Evolutionary conservation across 2,329 filamentous ascomycete genomes (phyloP), one percentile per base, ranked within the genome.

Genomic region (Diaporthe humulicola): DNA sequence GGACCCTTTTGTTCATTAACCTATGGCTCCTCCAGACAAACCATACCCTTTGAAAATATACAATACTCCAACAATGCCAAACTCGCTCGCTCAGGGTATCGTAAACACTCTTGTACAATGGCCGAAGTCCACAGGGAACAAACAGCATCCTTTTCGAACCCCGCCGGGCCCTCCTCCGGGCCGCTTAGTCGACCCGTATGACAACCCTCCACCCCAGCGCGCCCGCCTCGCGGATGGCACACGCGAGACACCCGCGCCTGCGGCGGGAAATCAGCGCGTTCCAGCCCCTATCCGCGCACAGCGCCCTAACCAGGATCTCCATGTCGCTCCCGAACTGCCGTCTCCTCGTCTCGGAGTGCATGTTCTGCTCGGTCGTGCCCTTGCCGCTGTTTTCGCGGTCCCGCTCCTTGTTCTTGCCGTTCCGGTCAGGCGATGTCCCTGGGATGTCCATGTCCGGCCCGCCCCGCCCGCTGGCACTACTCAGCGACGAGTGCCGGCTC

Each of bases 231-330:
- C 94, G 88, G 57, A 96, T 90, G 54, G 93, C 93, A 82, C 94
- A 96, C 4, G 90, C 89, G 48, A 96, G 82, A 80, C 94, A 96
- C 0, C 92, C 93, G 76, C 93, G 87, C 77, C 90, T 89, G 52
- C 88, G 86, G 70, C 93, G 87, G 76, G 92, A 94, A 76, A 96
- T 87, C 25, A 96, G 81, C 30, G 94, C 93, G 81, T 95, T 93
- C 87, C 92, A 92, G 3, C 94, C 94, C 78, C 89, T 91, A 80
- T 94, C 91, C 0, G 93, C 92, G 81, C 94, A 96, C 77, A 94
- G 87, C 2, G 93, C 93, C 66, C 94, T 87, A 1, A 92, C 92
- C 70, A 96, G 84, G 12, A 95, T 88, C 82, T 95, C 93, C 80
- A 93, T 86, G 78, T 93, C 91, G 17, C 90, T 92, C 1, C 90